phyloP scores from a whole-genome alignment of 108 stramenopile genomes.

The Nannochloropsis salina region DNA sequence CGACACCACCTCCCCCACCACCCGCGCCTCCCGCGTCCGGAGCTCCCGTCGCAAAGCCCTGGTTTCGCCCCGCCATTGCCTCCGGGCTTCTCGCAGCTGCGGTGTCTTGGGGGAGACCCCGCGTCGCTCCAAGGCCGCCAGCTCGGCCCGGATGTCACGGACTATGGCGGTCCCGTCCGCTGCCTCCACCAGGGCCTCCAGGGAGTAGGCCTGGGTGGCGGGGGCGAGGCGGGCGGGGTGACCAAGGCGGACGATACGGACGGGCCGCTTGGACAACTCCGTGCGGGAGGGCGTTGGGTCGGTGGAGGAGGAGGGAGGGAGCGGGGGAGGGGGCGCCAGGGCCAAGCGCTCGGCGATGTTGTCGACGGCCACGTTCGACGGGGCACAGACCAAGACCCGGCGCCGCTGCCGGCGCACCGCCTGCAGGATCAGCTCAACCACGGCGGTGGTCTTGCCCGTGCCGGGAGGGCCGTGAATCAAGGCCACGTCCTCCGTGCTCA shows the following conservation, averaged over 20 bases:
- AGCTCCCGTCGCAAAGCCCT: slow-evolving; percentile 63
- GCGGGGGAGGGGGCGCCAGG: background rate
- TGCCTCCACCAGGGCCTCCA: slow-evolving; percentile 77
- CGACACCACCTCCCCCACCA: slow-evolving; percentile 68
- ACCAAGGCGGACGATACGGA: slow-evolving; percentile 77
- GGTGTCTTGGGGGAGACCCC: background rate
- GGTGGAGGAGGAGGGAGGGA: background rate
- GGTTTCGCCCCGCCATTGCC: background rate
- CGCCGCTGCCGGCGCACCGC: slow-evolving; percentile 53
- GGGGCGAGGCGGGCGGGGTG: slow-evolving; percentile 85
- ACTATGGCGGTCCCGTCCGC: slow-evolving; percentile 93
- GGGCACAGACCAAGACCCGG: slow-evolving; percentile 86
- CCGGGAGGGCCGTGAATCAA: slow-evolving; percentile 61
- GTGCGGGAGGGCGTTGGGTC: background rate
- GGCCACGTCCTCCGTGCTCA: slow-evolving; percentile 44
- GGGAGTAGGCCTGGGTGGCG: slow-evolving; percentile 63
- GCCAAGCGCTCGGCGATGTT: slow-evolving; percentile 83
- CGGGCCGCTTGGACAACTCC: background rate
- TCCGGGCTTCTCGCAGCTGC: background rate
- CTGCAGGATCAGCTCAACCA: slow-evolving; percentile 46
- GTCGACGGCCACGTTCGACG: slow-evolving; percentile 98
- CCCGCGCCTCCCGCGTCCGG: slow-evolving; percentile 72
- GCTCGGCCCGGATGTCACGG: slow-evolving; percentile 73
- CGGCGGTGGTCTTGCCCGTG: slow-evolving; percentile 60
- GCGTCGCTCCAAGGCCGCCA: slow-evolving; percentile 36